These are phyloP conservation scores for Xylariaceae sp. DNA, from an alignment of 2,329 filamentous ascomycete genomes.

Conservation along the genomic window DNA sequence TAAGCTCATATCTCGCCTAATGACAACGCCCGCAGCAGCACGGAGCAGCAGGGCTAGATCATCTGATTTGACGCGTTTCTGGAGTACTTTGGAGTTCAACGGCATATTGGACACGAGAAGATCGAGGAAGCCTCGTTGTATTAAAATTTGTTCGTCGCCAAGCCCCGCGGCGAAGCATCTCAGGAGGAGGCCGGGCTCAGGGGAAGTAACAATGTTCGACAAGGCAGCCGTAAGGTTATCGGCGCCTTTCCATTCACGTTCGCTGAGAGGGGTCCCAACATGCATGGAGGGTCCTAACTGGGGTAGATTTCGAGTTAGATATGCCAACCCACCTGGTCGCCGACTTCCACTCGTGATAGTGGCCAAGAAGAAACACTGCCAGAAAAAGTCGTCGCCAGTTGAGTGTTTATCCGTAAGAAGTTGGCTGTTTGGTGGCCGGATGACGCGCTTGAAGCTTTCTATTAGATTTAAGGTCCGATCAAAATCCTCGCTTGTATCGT, in stretches of 20 bases:
- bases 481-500: constrained; percentile 96
- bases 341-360: constrained; percentile 84
- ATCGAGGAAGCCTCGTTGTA: constrained; percentile 91
- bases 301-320: constrained; percentile 73
- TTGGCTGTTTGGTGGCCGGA: constrained; percentile 50
- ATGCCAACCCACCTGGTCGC: constrained; percentile 81
- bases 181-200: constrained; percentile 84
- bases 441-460: constrained; percentile 66
- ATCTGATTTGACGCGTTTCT: constrained; percentile 61
- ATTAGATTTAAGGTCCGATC: constrained; percentile 76
- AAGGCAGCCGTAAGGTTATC: constrained; percentile 49
- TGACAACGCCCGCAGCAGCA: constrained; percentile 81
- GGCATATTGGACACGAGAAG: constrained; percentile 86
- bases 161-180: constrained; percentile 90
- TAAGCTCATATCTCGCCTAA: constrained; percentile 89
- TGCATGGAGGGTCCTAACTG: constrained; percentile 49
- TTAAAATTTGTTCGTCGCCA: constrained; percentile 78
- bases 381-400: constrained; percentile 80
- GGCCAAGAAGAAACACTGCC: constrained; percentile 95
- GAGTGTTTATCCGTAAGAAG: constrained; percentile 48
- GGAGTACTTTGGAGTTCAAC: constrained; percentile 73
- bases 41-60: constrained; percentile 79
- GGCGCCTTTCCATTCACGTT: constrained; percentile 33
- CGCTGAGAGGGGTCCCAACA: constrained; percentile 30
- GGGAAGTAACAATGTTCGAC: constrained; percentile 67